Percentiles rank a stretch among this genome's conserved stretches.
Conservation (phyloP, 176 grass and related monocot species). For the Tillandsia fasciculata region DNA sequence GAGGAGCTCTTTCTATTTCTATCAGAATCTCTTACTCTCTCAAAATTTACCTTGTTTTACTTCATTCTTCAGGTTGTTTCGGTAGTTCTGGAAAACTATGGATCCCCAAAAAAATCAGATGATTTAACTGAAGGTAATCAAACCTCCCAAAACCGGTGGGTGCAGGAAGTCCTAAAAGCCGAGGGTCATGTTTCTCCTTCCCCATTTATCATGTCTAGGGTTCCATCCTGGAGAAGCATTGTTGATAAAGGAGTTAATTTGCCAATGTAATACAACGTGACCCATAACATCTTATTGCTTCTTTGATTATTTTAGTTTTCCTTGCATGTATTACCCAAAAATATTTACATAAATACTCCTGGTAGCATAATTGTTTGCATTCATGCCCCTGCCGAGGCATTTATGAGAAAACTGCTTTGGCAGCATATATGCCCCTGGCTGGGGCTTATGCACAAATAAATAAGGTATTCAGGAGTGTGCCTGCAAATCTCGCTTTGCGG, state of each 20-base stretch:
- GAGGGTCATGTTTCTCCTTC: constrained; percentile 38
- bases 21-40: too few relatives aligned
- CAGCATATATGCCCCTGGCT: too few relatives aligned
- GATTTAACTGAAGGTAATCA: constrained; percentile 2
- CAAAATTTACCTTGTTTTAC: neutral
- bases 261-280: constrained; percentile 41
- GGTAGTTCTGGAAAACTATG: constrained; percentile 83
- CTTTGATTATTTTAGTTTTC: too few relatives aligned
- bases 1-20: too few relatives aligned
- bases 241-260: constrained; percentile 53
- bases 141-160: constrained; percentile 29
- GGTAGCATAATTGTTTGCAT: too few relatives aligned
- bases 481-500: neutral
- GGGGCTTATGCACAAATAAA: neutral
- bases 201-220: constrained; percentile 37
- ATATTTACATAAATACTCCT: too few relatives aligned
- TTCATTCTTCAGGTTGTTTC: constrained; percentile 51
- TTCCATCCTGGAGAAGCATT: constrained; percentile 71
- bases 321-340: too few relatives aligned
- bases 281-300: constrained; percentile 4
- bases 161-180: constrained; percentile 50
- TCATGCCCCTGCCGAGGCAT: too few relatives aligned
- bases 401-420: neutral
- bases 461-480: neutral
- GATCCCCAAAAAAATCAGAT: constrained; percentile 25